Evolutionary conservation across 2,329 filamentous ascomycete species (phyloP).

Genomic region (Dactylellina cionopaga): DNA sequence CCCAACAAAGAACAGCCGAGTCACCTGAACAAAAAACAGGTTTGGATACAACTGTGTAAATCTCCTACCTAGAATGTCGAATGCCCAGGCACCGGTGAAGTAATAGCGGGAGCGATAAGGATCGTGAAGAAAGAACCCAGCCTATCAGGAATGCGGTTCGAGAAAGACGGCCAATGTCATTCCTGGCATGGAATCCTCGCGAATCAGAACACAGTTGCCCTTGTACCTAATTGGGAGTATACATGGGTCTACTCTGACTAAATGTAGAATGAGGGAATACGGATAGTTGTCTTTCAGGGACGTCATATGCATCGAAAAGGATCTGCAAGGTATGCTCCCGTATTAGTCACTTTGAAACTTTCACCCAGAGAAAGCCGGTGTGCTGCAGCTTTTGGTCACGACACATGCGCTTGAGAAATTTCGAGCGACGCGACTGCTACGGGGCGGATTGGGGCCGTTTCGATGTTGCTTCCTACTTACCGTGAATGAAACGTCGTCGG

Average conservation of each 20-base stretch:
- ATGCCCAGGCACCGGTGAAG: constrained; percentile 23
- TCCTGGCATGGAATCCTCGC: constrained; percentile 8
- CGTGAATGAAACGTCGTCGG: too few species aligned
- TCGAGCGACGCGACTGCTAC: not conserved
- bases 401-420: constrained; percentile 11
- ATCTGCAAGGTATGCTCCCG: constrained; percentile 37
- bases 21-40: constrained; percentile 45
- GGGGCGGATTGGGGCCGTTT: not conserved
- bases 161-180: constrained; percentile 7
- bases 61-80: constrained; percentile 35
- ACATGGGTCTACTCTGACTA: not conserved
- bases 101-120: constrained; percentile 50
- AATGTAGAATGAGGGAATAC: not conserved
- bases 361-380: not conserved
- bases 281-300: constrained; percentile 7
- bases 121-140: constrained; percentile 9
- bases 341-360: constrained; percentile 35
- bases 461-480: too few species aligned
- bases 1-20: constrained; percentile 30
- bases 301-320: constrained; percentile 28
- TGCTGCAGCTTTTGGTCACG: constrained; percentile 16
- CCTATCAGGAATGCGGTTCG: constrained; percentile 35
- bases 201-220: constrained; percentile 12
- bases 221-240: not conserved
- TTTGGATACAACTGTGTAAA: constrained; percentile 21